phyloP scores from a whole-genome alignment of 2,329 filamentous ascomycete species.

The Fulvia fulva region DNA sequence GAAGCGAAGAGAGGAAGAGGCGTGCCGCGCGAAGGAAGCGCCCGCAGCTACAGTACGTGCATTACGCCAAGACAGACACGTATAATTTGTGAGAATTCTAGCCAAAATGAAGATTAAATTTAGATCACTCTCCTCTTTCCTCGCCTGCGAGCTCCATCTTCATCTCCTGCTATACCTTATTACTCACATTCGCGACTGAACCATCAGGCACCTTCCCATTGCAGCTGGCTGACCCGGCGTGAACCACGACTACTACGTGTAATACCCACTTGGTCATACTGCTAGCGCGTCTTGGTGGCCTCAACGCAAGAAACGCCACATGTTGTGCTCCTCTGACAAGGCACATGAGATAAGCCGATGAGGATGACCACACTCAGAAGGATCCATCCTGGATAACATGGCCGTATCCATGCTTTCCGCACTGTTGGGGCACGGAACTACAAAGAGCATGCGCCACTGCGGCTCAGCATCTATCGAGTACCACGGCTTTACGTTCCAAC shows the following conservation, averaged over 20 bases:
- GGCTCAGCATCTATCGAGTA: background rate
- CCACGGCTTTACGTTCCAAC: background rate
- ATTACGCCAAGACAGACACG: background rate
- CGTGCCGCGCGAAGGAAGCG: background rate
- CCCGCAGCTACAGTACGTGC: background rate
- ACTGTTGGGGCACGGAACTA: background rate
- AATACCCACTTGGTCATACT: too few relatives aligned
- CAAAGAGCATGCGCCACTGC: background rate
- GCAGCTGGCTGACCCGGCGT: background rate
- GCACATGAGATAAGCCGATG: background rate
- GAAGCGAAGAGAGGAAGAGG: background rate
- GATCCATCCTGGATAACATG: background rate
- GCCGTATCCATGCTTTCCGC: background rate
- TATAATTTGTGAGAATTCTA: background rate
- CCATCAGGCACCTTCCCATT: background rate
- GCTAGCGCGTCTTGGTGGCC: too few relatives aligned
- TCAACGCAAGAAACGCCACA: background rate
- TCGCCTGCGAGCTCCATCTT: background rate
- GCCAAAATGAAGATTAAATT: background rate
- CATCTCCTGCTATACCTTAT: background rate
- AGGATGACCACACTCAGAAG: background rate
- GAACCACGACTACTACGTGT: background rate
- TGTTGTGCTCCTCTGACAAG: background rate
- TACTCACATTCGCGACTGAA: background rate
- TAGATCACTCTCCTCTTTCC: background rate